Percentiles rank a stretch among this genome's conserved stretches.
Evolutionary conservation across 352 stramenopile species (phyloP).

Genomic region (Saprolegnia parasitica): DNA sequence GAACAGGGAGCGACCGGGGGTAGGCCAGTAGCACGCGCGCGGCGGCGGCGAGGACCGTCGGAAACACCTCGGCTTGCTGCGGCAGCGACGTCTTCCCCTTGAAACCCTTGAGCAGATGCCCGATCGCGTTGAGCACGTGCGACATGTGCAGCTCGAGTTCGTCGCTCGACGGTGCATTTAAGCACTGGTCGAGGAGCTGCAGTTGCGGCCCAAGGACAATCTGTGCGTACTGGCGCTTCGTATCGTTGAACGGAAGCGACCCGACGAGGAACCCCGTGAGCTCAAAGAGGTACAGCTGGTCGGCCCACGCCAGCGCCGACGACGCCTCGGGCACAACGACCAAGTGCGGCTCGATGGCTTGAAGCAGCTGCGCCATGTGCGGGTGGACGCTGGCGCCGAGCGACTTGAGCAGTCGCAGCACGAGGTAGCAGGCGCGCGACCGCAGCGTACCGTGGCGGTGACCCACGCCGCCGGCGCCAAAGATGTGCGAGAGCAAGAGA

Average conservation of each 20-base stretch:
- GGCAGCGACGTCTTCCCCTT: slow-evolving; percentile 64
- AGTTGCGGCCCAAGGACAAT: slow-evolving; percentile 68
- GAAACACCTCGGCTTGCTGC: slow-evolving; percentile 73
- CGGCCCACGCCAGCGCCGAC: slow-evolving; percentile 52
- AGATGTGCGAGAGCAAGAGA: slow-evolving; percentile 77
- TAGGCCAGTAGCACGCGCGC: slow-evolving; percentile 56
- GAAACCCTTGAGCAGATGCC: slow-evolving; percentile 79
- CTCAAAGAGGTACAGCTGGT: slow-evolving; percentile 85
- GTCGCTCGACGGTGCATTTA: slow-evolving; percentile 29
- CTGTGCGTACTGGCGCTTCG: slow-evolving; percentile 75
- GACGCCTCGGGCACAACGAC: slow-evolving; percentile 46
- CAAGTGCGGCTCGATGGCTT: slow-evolving; percentile 58
- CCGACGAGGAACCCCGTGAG: slow-evolving; percentile 78
- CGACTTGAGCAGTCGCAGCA: slow-evolving; percentile 72
- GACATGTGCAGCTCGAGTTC: slow-evolving; percentile 54
- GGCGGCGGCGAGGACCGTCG: slow-evolving; percentile 57
- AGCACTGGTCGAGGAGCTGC: slow-evolving; percentile 45
- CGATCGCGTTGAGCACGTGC: slow-evolving; percentile 68
- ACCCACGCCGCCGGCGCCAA: slow-evolving; percentile 64
- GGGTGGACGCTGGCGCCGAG: slow-evolving; percentile 61
- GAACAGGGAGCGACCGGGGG: slow-evolving; percentile 38
- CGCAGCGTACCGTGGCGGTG: slow-evolving; percentile 54
- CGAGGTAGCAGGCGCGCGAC: slow-evolving; percentile 80
- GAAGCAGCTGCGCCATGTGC: slow-evolving; percentile 70
- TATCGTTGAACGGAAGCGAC: slow-evolving; percentile 40